phyloP scores from a whole-genome alignment of 2,329 filamentous ascomycete genomes.

The Cordyceps cicadae region DNA sequence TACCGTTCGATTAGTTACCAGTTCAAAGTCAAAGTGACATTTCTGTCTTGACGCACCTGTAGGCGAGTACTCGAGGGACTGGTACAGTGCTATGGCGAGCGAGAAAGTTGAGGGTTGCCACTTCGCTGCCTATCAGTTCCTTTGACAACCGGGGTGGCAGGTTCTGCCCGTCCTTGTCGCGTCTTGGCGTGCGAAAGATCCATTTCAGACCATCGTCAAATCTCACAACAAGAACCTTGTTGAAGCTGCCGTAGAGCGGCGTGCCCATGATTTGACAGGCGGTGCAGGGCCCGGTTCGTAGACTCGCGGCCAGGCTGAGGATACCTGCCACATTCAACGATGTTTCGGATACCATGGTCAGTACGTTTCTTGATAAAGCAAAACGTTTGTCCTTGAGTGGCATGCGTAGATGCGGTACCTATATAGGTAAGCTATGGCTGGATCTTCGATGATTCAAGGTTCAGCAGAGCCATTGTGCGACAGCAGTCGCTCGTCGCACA shows the following conservation, averaged over 20 bases:
- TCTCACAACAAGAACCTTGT: background rate
- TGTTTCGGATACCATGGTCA: background rate
- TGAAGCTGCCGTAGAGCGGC: background rate
- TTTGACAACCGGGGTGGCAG: background rate
- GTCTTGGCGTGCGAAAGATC: background rate
- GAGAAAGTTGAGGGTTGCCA: background rate
- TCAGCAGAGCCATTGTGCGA: background rate
- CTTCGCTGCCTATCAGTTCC: background rate
- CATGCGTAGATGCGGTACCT: background rate
- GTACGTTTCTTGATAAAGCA: background rate
- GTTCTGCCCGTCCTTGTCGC: background rate
- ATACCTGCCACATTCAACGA: background rate
- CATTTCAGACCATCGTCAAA: background rate
- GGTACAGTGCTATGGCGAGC: background rate
- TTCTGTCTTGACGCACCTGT: background rate
- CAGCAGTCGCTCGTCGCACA: background rate
- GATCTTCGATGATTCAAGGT: background rate
- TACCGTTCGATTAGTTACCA: background rate
- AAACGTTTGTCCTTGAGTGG: background rate
- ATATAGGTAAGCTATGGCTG: background rate
- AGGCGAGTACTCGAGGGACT: background rate
- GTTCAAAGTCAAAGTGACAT: background rate
- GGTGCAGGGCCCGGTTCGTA: no score
- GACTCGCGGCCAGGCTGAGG: background rate
- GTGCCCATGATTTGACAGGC: background rate